A percentile compares a stretch with the other conserved stretches of the same genome.
Conservation (phyloP, 805 yeast genomes). For the Wickerhamiella kurtzmanii region DNA sequence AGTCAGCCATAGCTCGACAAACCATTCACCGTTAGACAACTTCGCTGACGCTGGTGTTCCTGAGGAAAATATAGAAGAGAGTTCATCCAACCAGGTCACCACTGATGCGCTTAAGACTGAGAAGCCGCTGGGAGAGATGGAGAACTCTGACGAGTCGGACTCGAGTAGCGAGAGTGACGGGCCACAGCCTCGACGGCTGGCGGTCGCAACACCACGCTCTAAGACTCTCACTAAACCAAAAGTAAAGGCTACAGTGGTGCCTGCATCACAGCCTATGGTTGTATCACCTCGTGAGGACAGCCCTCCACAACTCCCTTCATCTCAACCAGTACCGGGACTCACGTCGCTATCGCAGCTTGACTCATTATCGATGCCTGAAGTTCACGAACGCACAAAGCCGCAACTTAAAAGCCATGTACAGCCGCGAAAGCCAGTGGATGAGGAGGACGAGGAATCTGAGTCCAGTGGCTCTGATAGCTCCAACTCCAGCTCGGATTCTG, state of each 20-base stretch:
- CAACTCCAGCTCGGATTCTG: not conserved
- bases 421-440: not conserved
- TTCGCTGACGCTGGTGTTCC: too few relatives aligned
- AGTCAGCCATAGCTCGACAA: not conserved
- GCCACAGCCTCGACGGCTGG: not conserved
- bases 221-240: not conserved
- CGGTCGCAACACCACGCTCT: not conserved
- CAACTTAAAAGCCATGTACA: not conserved
- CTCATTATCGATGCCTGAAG: not conserved
- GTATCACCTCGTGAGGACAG: not conserved
- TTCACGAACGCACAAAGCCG: not conserved
- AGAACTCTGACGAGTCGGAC: not conserved
- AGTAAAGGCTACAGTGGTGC: not conserved
- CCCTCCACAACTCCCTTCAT: not conserved
- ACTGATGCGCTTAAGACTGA: too few relatives aligned
- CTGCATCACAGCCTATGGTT: not conserved
- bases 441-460: slow-evolving; percentile 1
- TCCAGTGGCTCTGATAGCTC: not conserved
- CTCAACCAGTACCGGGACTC: slow-evolving; percentile 2
- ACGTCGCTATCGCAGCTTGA: not conserved
- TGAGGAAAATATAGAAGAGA: too few relatives aligned
- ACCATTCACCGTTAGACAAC: too few relatives aligned
- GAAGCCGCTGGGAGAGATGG: not conserved
- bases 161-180: not conserved
- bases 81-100: too few relatives aligned